A percentile compares a stretch with the other conserved stretches of the same genome.
Conservation (phyloP, 805 yeast species). For the Candida ficus region DNA sequence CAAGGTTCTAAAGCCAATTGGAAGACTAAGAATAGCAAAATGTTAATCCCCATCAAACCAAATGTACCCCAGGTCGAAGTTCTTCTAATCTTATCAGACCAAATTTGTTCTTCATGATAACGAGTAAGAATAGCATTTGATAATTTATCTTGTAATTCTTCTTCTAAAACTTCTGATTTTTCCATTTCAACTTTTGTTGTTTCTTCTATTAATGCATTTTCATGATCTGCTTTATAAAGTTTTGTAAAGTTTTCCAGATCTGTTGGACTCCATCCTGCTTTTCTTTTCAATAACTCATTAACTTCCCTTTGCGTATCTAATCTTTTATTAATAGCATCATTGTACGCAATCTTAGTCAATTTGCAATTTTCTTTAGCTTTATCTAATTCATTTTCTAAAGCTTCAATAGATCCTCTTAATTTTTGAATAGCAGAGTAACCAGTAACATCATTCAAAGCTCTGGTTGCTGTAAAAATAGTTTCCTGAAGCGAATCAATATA, state of each 20-base stretch:
- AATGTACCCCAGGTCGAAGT: constrained; percentile 98
- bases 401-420: constrained; percentile 56
- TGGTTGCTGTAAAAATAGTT: constrained; percentile 54
- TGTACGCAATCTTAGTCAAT: constrained; percentile 44
- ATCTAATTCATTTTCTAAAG: constrained; percentile 46
- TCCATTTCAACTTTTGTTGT: constrained; percentile 44
- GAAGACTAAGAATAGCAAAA: constrained; percentile 69
- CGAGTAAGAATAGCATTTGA: constrained; percentile 78
- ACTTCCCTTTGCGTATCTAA: constrained; percentile 75
- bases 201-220: constrained; percentile 55
- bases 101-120: constrained; percentile 94
- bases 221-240: constrained; percentile 76
- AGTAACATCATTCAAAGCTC: constrained; percentile 81
- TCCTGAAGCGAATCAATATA: constrained; percentile 52
- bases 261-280: constrained; percentile 69
- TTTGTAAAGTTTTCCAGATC: constrained; percentile 85
- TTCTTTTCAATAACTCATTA: constrained; percentile 81
- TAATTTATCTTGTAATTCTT: constrained; percentile 60
- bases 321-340: constrained; percentile 58
- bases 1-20: constrained; percentile 92
- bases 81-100: constrained; percentile 94
- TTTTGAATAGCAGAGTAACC: constrained; percentile 82
- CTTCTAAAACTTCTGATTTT: constrained; percentile 56
- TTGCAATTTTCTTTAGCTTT: constrained; percentile 44
- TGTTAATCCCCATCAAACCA: constrained; percentile 80